Evolutionary conservation across 768 basidiomycete species (phyloP).

Genomic region (Cyclocybe cylindracea): DNA sequence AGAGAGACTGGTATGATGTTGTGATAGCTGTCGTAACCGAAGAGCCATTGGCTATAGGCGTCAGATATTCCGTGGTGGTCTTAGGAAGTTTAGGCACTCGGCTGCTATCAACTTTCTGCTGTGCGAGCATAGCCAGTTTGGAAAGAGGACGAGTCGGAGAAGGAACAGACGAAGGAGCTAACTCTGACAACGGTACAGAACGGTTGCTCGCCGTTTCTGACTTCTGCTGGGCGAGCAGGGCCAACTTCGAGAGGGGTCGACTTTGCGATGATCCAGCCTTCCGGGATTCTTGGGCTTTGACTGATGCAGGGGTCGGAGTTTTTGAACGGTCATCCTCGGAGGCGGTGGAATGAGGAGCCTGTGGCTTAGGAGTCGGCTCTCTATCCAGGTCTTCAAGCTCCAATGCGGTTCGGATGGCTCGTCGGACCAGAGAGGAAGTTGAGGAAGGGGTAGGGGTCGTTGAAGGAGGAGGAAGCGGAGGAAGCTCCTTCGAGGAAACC

Average conservation of each 20-base stretch:
- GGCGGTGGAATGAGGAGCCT: constrained; percentile 17
- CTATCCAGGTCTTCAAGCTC: constrained; percentile 58
- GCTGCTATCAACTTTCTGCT: constrained; percentile 46
- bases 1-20: constrained; percentile 74
- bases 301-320: constrained; percentile 20
- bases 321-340: constrained; percentile 16
- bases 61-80: constrained; percentile 66
- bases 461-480: constrained; percentile 16
- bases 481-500: constrained; percentile 30
- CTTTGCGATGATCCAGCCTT: constrained; percentile 7
- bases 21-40: constrained; percentile 87
- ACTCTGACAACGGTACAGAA: constrained; percentile 21
- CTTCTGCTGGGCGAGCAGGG: constrained; percentile 68
- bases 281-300: neutral
- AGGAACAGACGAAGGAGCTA: constrained; percentile 21
- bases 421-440: constrained; percentile 59
- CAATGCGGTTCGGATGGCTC: constrained; percentile 70
- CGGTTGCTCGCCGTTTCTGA: constrained; percentile 26
- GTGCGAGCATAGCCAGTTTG: constrained; percentile 74
- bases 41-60: constrained; percentile 78
- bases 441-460: constrained; percentile 39
- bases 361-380: constrained; percentile 15
- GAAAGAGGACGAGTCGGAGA: constrained; percentile 49
- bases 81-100: constrained; percentile 50
- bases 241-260: constrained; percentile 41